phyloP scores from a whole-genome alignment of 805 yeast species.

The Barnettozyma siamensis region DNA sequence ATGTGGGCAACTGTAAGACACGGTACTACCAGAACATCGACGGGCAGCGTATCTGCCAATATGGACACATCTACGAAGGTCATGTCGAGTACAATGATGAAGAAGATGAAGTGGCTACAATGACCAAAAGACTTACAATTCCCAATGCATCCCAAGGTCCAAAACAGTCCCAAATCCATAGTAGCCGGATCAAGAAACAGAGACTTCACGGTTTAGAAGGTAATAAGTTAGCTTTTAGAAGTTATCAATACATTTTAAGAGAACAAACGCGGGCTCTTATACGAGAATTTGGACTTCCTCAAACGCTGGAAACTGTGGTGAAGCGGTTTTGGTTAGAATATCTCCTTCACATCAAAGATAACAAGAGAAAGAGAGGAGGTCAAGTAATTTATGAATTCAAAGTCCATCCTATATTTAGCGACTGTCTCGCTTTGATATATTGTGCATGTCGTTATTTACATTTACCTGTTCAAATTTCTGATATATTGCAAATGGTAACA shows the following conservation, averaged over 20 bases:
- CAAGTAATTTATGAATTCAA: too few species aligned
- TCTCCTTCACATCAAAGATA: constrained; percentile 2
- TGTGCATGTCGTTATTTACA: constrained; percentile 43
- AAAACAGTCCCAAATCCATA: too few species aligned
- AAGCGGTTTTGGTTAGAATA: constrained; percentile 33
- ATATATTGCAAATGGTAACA: too few species aligned
- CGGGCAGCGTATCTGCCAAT: constrained; percentile 81
- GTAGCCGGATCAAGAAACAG: too few species aligned
- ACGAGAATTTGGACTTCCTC: constrained; percentile 26
- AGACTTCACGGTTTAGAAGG: constrained; percentile 45
- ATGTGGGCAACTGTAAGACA: constrained; percentile 84
- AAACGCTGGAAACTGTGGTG: constrained; percentile 27
- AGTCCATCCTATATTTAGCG: too few species aligned
- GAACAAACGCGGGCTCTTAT: constrained; percentile 41
- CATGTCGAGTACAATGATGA: constrained; percentile 77
- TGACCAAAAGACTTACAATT: constrained; percentile 3
- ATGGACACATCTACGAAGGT: constrained; percentile 85
- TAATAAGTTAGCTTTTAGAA: constrained; percentile 31
- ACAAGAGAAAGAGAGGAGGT: too few species aligned
- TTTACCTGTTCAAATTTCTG: constrained; percentile 45
- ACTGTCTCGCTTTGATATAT: too few species aligned
- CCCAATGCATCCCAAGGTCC: constrained; percentile 18
- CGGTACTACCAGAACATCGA: constrained; percentile 63
- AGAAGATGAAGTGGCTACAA: constrained; percentile 44
- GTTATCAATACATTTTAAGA: constrained; percentile 47